Evolutionary conservation across 257 asterid genomes (phyloP), one percentile per base, ranked within the genome.

Genomic region (Rauvolfia tetraphylla): DNA sequence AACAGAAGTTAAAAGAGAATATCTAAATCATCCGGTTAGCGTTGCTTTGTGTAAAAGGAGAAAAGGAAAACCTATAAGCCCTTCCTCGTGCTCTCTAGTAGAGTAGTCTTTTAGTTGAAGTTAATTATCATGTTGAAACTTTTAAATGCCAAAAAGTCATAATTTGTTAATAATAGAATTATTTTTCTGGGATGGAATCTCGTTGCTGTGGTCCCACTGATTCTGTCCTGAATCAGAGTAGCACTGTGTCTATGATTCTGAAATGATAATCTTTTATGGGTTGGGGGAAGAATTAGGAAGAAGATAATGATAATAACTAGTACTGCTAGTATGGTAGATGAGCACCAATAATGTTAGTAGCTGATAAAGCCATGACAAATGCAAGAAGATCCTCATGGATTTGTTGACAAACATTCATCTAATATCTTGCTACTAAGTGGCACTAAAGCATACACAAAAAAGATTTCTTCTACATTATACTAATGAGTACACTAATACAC

Each of bases 281-380:
- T 38, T 14, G n/a, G 31, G 34, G 3, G 51, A 38, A 13, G 54
- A 62, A 42, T 61, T 29, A 53, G 23, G 18, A 41, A 42, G 54
- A 75, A 33, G 10, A 38, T 33, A 65, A 65, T 65, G 34, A 65
- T 62, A 65, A 75, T 65, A 20, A 42, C 20, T 8, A 58, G 20
- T 25, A 57, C 23, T 41, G 8, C 8, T 41, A 41, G 36, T 29
- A 17, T 20, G 22, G 53, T 61, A 33, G 62, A 46, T 11, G 51
- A 73, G 68, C 68, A 38, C 39, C 41, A 74, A 27, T 44, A 72
- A 49, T 17, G 25, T 17, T 7, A 8, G 38, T 44, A 7, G 38
- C 29, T 48, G 46, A 48, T 63, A 31, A 34, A 12, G 49, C 25
- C 79, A 22, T 73, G 73, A 66, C 65, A 75, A 63, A 31, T 33